Conservation (phyloP, 2,329 filamentous ascomycete species). For the Aspergillus clavatus region DNA sequence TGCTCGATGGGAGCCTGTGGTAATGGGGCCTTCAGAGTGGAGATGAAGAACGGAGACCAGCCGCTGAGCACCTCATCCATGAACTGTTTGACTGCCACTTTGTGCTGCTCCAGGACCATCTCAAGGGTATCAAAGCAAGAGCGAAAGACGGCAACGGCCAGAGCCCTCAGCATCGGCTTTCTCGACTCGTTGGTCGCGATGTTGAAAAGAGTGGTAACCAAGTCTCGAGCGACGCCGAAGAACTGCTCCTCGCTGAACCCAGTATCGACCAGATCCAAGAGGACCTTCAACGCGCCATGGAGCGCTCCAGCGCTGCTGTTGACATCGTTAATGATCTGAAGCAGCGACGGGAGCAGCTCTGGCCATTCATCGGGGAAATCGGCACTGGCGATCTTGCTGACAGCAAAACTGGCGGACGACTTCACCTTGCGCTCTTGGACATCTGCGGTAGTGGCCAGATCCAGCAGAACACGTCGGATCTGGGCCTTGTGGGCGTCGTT, state of each 20-base stretch:
- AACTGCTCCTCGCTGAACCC: conserved; percentile 93
- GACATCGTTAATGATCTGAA: conserved; percentile 64
- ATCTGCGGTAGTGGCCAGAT: conserved; percentile 68
- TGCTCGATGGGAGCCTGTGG: conserved; percentile 55
- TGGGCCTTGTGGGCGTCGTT: conserved; percentile 67
- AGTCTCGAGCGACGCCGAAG: conserved; percentile 79
- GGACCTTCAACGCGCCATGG: conserved; percentile 82
- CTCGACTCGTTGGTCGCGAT: conserved; percentile 72
- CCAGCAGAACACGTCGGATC: conserved; percentile 68
- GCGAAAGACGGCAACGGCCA: conserved; percentile 86
- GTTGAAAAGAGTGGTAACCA: conserved; percentile 77
- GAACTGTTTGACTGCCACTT: conserved; percentile 78
- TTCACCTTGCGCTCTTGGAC: conserved; percentile 79
- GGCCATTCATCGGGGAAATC: conserved; percentile 97
- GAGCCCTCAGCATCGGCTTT: conserved; percentile 70
- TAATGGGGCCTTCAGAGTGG: conserved; percentile 68
- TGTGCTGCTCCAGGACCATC: conserved; percentile 93
- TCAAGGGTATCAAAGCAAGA: conserved; percentile 92
- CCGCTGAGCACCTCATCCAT: conserved; percentile 76
- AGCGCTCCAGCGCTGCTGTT: conserved; percentile 72
- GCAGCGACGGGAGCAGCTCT: conserved; percentile 72
- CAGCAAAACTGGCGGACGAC: conserved; percentile 77
- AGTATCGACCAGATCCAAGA: conserved; percentile 86
- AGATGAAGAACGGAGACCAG: conserved; percentile 88
- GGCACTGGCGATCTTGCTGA: conserved; percentile 88